These are phyloP conservation scores for Anisogramma anomala DNA, from an alignment of 2,329 filamentous ascomycete species.

Conservation along the genomic window DNA sequence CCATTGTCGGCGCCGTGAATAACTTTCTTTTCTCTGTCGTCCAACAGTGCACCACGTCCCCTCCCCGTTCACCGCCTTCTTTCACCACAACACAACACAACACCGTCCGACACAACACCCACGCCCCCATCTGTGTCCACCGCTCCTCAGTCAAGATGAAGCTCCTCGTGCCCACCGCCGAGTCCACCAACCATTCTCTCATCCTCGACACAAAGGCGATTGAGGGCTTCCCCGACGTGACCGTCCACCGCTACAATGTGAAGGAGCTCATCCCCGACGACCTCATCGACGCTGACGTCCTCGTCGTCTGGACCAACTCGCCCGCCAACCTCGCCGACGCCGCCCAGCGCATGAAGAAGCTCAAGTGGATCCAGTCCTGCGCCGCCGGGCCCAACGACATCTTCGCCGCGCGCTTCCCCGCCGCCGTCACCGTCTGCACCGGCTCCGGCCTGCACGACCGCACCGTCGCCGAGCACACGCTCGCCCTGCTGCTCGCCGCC, in stretches of 20 bases:
- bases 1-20: too few relatives aligned
- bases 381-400: conserved; percentile 57
- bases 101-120: too few relatives aligned
- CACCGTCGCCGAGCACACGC: conserved; percentile 53
- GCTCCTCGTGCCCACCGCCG: conserved; percentile 54
- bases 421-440: conserved; percentile 41
- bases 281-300: conserved; percentile 46
- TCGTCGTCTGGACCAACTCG: conserved; percentile 52
- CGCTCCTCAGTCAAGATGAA: conserved; percentile 48
- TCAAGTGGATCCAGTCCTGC: conserved; percentile 56
- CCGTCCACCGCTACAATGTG: conserved; percentile 49
- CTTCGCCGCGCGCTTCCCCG: conserved; percentile 47
- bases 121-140: too few relatives aligned
- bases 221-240: conserved; percentile 42
- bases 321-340: conserved; percentile 48
- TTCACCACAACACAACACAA: background rate
- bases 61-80: too few relatives aligned
- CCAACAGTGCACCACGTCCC: background rate
- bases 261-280: conserved; percentile 43
- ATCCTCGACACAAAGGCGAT: conserved; percentile 40
- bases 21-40: too few relatives aligned
- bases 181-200: conserved; percentile 13
- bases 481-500: conserved; percentile 44
- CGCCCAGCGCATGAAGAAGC: conserved; percentile 39
- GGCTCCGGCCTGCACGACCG: conserved; percentile 53